phyloP scores from a whole-genome alignment of 305 asterid species.

The Salvia sclarea region DNA sequence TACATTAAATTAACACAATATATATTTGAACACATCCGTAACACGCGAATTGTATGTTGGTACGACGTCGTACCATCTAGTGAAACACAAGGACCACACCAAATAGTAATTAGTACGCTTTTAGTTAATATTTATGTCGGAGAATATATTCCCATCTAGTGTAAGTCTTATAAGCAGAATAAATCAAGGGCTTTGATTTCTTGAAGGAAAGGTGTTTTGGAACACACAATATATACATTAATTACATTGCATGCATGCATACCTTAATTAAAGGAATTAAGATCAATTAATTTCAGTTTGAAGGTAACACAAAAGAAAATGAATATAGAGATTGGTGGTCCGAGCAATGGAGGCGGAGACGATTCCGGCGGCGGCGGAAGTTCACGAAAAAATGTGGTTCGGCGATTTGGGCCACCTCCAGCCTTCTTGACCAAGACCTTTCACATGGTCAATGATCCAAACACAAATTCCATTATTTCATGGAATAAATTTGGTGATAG shows the following conservation, averaged over 20 bases:
- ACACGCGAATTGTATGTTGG: conserved; percentile 5
- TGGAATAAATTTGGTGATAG: conserved; percentile 54
- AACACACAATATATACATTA: neutral
- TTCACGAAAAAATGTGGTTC: conserved; percentile 1
- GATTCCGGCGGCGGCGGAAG: neutral
- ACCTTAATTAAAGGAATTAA: neutral
- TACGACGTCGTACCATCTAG: conserved; percentile 3
- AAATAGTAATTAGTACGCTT: conserved; percentile 10
- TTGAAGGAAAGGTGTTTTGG: neutral
- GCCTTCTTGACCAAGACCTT: conserved; percentile 52
- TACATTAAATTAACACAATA: neutral
- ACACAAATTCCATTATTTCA: conserved; percentile 41
- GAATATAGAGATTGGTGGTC: neutral
- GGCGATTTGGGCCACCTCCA: conserved; percentile 34
- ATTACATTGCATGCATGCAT: conserved; percentile 19
- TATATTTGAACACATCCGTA: neutral
- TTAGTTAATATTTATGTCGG: neutral
- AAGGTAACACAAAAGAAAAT: neutral
- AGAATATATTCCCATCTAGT: conserved; percentile 25
- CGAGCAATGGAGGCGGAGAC: conserved; percentile 13
- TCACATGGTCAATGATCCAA: conserved; percentile 56
- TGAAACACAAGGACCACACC: neutral
- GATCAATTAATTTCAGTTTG: neutral
- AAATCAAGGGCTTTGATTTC: neutral
- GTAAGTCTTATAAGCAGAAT: neutral